Base-by-base conservation (phyloP, 306 rosid species). In the Cyclanthera cordifolia region DNA sequence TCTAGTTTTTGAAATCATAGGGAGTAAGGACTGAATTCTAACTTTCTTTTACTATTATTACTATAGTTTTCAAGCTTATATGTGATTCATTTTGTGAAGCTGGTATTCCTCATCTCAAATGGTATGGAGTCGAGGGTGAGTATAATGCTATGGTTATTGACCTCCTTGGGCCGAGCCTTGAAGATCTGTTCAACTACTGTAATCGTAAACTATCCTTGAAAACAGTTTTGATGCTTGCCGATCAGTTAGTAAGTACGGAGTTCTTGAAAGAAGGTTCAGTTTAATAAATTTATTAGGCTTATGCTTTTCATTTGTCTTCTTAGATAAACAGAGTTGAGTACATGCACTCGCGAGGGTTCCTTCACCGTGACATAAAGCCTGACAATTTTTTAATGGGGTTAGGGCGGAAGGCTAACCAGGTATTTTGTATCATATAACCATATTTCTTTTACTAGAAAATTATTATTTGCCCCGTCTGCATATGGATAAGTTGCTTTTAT, bases 321-420 rank as follows among this genome's bases (percentile, higher is more conserved):
- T 79, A 93, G 99, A 76, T 93, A 75, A 90, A 86, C 77, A 85
- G 99, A 85, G 99, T 89, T 60, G 99, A 93, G 86, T 93, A 89
- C 85, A 84, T 93, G 96, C 99, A 93, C 72, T 86, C 91, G 53
- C 91, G 91, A 56, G 96, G 99, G 37, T 93, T 93, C 79, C 95
- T 93, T 80, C 99, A 93, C 64, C 99, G 99, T 24, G 99, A 93
- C 80, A 93, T 93, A 79, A 93, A 93, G 90, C 99, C 99, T 50
- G 99, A 93, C 78, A 93, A 93, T 88, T 93, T 89, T 78, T 84
- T 93, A 75, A 93, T 93, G 99, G 99, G 99, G 73, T 79, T 93
- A 54, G 99, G 99, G 54, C 96, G 94, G 53, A 93, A 90, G 80
- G 99, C 95, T 75, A 93, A 93, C 81, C 99, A 93, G 96, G 99